A percentile compares a stretch with the other conserved stretches of the same genome.
phyloP scores from a whole-genome alignment of 305 asterid species.

The Striga hermonthica region DNA sequence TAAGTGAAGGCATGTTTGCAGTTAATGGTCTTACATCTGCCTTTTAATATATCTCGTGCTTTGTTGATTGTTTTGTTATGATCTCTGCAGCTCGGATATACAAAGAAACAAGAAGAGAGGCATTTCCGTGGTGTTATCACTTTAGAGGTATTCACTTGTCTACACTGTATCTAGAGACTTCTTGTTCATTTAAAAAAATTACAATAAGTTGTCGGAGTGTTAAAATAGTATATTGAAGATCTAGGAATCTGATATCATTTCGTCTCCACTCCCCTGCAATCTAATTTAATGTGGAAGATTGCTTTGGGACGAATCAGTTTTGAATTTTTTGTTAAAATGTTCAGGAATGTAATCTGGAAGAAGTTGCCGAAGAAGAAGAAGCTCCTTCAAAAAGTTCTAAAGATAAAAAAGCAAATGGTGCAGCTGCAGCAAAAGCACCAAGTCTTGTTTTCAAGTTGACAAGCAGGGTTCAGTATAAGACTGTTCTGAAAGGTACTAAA shows the following conservation, averaged over 20 bases:
- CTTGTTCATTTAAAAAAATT: neutral
- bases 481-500: conserved; percentile 75
- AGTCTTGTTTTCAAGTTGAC: conserved; percentile 78
- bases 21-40: no score
- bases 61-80: neutral
- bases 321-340: conserved; percentile 27
- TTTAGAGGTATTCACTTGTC: conserved; percentile 58
- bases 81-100: conserved; percentile 86
- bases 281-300: conserved; percentile 19
- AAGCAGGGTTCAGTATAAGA: conserved; percentile 84
- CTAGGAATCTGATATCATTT: neutral
- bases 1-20: no score
- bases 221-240: neutral
- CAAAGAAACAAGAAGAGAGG: conserved; percentile 90
- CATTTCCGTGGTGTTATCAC: conserved; percentile 92
- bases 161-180: conserved; percentile 16
- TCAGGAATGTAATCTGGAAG: conserved; percentile 97
- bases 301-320: conserved; percentile 13
- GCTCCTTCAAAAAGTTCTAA: conserved; percentile 84
- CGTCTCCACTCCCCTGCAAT: neutral
- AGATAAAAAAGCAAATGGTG: conserved; percentile 89
- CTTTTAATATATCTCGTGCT: neutral
- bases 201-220: neutral
- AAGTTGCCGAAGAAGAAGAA: conserved; percentile 71
- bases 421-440: conserved; percentile 68